Conservation (phyloP, 768 basidiomycete species). For the Rhodotorula taiwanensis region DNA sequence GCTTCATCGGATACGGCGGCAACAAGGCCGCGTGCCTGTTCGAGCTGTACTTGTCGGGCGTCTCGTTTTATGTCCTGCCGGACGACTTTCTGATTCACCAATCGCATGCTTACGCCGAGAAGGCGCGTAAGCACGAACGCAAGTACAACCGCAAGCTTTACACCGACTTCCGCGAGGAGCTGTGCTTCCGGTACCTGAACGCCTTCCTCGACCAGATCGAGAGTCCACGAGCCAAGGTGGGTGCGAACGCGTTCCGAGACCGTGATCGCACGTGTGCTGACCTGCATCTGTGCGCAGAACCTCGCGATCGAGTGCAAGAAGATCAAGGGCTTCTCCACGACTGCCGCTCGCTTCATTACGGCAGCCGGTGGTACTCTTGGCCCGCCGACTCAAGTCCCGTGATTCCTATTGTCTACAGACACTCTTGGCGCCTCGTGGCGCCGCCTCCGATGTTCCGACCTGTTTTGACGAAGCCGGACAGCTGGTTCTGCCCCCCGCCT, state of each 20-base stretch:
- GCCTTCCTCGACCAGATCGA: constrained; percentile 55
- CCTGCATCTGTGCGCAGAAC: constrained; percentile 10
- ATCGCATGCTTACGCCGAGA: constrained; percentile 73
- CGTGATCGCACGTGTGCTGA: no score
- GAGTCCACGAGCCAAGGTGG: constrained; percentile 45
- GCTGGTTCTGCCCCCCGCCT: no score
- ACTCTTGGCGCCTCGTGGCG: no score
- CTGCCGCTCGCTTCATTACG: constrained; percentile 29
- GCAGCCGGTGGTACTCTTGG: constrained; percentile 3
- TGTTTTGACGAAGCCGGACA: no score
- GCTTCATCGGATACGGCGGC: constrained; percentile 82
- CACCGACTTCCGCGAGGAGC: constrained; percentile 68
- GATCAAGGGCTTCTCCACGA: constrained; percentile 40
- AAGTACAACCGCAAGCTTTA: constrained; percentile 70
- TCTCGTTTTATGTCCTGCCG: constrained; percentile 71
- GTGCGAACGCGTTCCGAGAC: neutral
- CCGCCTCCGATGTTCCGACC: neutral
- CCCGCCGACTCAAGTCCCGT: no score
- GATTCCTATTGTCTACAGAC: no score
- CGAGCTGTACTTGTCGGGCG: constrained; percentile 81
- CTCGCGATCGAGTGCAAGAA: constrained; percentile 42
- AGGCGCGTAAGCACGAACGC: constrained; percentile 64
- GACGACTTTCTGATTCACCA: constrained; percentile 88
- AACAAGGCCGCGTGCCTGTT: constrained; percentile 90
- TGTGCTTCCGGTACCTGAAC: constrained; percentile 64